These are phyloP conservation scores for Rutstroemia sydowiana DNA, from an alignment of 2,329 filamentous ascomycete genomes.

Conservation along the genomic window DNA sequence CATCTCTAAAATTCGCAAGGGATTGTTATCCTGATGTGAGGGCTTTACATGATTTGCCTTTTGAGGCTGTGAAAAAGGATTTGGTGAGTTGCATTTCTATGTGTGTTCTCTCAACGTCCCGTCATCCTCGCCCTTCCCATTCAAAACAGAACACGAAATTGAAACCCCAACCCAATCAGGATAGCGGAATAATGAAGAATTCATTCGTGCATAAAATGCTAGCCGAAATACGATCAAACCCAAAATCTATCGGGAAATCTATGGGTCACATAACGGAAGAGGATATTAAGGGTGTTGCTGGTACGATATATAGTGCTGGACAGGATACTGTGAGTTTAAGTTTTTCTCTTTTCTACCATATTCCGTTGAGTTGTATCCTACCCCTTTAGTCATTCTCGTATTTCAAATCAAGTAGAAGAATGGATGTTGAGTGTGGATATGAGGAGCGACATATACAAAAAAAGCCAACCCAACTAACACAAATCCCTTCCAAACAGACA, in stretches of 20 bases:
- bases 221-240: neutral
- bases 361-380: neutral
- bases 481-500: too few species aligned
- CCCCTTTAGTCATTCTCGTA: neutral
- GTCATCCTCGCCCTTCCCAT: neutral
- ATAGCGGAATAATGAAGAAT: neutral
- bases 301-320: slow-evolving; percentile 41
- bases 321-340: slow-evolving; percentile 11
- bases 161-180: too few species aligned
- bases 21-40: slow-evolving; percentile 29
- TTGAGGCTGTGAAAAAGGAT: slow-evolving; percentile 14
- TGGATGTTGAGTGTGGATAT: too few species aligned
- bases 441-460: too few species aligned
- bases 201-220: slow-evolving; percentile 7
- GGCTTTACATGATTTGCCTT: slow-evolving; percentile 40
- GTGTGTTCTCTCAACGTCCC: neutral
- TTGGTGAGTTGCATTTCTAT: slow-evolving; percentile 5
- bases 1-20: slow-evolving; percentile 25
- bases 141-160: neutral
- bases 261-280: slow-evolving; percentile 7
- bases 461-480: too few species aligned
- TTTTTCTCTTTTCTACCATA: neutral
- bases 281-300: slow-evolving; percentile 38
- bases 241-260: neutral
- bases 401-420: neutral